Percentiles rank a stretch among this genome's conserved stretches.
phyloP scores from a whole-genome alignment of 805 yeast genomes.

The Ogataea paradorogensis region DNA sequence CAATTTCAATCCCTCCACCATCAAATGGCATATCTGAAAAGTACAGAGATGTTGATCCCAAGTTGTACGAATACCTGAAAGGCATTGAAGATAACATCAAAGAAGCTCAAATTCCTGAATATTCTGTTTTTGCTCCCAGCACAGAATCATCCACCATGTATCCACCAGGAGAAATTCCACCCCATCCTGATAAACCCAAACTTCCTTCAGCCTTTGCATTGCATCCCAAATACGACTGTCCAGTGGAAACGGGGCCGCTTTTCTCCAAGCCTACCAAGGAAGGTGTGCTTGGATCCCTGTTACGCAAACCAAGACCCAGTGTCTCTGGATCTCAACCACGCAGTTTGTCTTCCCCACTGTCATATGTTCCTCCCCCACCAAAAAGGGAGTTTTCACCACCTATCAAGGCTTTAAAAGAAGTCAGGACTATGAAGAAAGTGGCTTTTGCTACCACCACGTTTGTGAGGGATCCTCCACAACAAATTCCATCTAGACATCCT shows the following conservation, averaged over 20 bases:
- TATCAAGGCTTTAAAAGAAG: slow-evolving; percentile 24
- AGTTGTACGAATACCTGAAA: slow-evolving; percentile 44
- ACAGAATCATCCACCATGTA: slow-evolving; percentile 28
- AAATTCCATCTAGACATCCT: slow-evolving; percentile 85
- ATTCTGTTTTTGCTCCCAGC: slow-evolving; percentile 25
- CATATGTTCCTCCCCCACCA: slow-evolving; percentile 31
- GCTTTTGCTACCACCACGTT: slow-evolving; percentile 75
- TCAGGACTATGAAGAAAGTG: slow-evolving; percentile 55
- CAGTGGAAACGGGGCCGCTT: slow-evolving; percentile 24
- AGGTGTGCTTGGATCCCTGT: slow-evolving; percentile 31
- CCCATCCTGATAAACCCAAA: slow-evolving; percentile 46
- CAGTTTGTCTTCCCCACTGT: slow-evolving; percentile 14
- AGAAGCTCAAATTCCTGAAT: slow-evolving; percentile 3
- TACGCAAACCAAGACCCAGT: slow-evolving; percentile 29
- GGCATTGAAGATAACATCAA: slow-evolving; percentile 22
- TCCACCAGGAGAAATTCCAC: slow-evolving; percentile 46
- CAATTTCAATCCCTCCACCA: background rate
- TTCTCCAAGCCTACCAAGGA: slow-evolving; percentile 19
- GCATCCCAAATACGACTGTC: slow-evolving; percentile 29
- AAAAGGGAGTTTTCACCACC: slow-evolving; percentile 29
- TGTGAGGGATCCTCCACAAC: slow-evolving; percentile 85
- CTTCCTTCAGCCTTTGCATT: slow-evolving; percentile 47
- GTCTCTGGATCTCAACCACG: slow-evolving; percentile 13
- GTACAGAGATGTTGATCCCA: slow-evolving; percentile 39
- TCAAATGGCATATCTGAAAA: slow-evolving; percentile 9